phyloP scores from a whole-genome alignment of 345 rosid species.

The Isatis tinctoria region DNA sequence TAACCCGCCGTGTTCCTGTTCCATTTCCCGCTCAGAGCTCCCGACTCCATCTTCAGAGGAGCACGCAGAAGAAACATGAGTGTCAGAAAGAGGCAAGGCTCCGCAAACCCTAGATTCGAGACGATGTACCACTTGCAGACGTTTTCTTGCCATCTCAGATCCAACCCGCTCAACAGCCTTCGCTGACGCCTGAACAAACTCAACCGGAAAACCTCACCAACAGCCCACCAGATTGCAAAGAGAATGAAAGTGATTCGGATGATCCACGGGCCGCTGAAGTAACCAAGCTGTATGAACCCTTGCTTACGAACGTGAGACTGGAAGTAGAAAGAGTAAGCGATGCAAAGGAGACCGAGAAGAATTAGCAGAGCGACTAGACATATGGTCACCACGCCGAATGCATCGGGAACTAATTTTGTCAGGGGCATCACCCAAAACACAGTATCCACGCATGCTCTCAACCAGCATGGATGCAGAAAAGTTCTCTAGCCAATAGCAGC shows the following conservation, averaged over 20 bases:
- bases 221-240: slow-evolving; percentile 81
- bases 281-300: slow-evolving; percentile 56
- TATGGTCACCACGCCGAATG: slow-evolving; percentile 94
- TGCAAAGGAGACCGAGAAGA: slow-evolving; percentile 77
- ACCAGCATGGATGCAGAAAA: slow-evolving; percentile 94
- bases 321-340: slow-evolving; percentile 72
- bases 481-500: slow-evolving; percentile 42
- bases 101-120: slow-evolving; percentile 93
- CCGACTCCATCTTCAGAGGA: slow-evolving; percentile 74
- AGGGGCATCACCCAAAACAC: slow-evolving; percentile 99
- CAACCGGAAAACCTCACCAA: slow-evolving; percentile 76
- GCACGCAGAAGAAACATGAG: slow-evolving; percentile 86
- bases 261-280: slow-evolving; percentile 90
- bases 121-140: slow-evolving; percentile 87
- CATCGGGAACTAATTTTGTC: slow-evolving; percentile 90
- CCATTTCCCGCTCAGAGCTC: slow-evolving; percentile 69
- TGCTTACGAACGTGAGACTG: slow-evolving; percentile 63
- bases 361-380: slow-evolving; percentile 72
- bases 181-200: slow-evolving; percentile 65
- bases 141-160: slow-evolving; percentile 76
- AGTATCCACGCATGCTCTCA: slow-evolving; percentile 98
- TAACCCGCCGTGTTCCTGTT: slow-evolving; percentile 63
- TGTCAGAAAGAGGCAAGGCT: slow-evolving; percentile 90
- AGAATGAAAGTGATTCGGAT: slow-evolving; percentile 65
- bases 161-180: slow-evolving; percentile 49